A percentile compares a stretch with the other conserved stretches of the same genome.
These are phyloP conservation scores for Psidium friedrichsthalianum DNA, from an alignment of 345 rosid genomes.

Conservation along the genomic window DNA sequence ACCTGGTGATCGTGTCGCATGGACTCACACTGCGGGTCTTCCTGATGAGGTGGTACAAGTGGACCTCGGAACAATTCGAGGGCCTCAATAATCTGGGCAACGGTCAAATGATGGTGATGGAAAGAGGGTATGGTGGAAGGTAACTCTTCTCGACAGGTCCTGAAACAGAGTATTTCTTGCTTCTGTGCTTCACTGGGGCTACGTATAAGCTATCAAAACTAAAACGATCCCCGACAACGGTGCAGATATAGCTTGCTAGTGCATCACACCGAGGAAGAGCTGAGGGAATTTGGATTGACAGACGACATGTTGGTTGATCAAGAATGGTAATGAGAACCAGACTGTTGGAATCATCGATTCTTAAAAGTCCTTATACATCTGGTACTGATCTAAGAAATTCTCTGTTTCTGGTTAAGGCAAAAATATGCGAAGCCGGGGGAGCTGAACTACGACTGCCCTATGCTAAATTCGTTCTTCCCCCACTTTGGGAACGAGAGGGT, in stretches of 20 bases:
- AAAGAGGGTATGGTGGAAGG: constrained; percentile 56
- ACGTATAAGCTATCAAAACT: not conserved
- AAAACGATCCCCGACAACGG: not conserved
- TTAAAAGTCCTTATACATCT: not conserved
- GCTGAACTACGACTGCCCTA: constrained; percentile 35
- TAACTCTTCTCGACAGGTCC: not conserved
- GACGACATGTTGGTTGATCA: constrained; percentile 55
- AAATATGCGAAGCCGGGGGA: constrained; percentile 33
- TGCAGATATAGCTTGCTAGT: constrained; percentile 36
- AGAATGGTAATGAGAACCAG: constrained; percentile 28
- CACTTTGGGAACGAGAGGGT: constrained; percentile 16
- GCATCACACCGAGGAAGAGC: constrained; percentile 39
- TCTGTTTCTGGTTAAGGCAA: constrained; percentile 19
- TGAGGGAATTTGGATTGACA: constrained; percentile 39
- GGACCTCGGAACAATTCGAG: constrained; percentile 58
- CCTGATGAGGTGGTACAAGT: constrained; percentile 65
- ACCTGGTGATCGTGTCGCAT: constrained; percentile 45
- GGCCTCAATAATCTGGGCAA: constrained; percentile 37
- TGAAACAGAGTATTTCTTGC: not conserved
- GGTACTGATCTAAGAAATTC: not conserved
- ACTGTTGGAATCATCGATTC: not conserved
- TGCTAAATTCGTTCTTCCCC: constrained; percentile 40
- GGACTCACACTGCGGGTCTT: constrained; percentile 52
- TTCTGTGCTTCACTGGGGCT: not conserved
- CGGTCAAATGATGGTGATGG: constrained; percentile 41